Evolutionary conservation across 139 green algal species (phyloP).

Genomic region (Chlorella sp.): DNA sequence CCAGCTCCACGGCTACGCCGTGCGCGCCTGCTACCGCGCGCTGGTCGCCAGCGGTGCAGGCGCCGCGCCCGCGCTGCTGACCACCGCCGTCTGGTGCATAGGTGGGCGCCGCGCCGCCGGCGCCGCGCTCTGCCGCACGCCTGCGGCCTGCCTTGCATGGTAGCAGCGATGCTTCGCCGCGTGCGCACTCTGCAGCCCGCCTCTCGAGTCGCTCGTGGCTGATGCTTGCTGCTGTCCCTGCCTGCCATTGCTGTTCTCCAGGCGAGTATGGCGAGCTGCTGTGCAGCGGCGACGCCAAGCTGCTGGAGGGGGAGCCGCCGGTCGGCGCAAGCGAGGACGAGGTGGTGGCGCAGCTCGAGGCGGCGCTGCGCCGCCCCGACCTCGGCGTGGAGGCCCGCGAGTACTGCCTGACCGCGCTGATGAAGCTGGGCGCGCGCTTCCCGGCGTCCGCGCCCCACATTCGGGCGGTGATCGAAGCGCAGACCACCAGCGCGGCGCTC

Average conservation of each 20-base stretch:
- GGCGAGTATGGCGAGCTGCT: constrained; percentile 90
- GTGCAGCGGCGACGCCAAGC: constrained; percentile 40
- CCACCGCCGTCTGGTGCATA: constrained; percentile 78
- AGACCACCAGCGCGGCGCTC: constrained; percentile 54
- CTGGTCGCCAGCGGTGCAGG: constrained; percentile 32
- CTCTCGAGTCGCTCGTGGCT: background rate
- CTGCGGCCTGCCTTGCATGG: background rate
- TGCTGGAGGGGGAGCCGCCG: constrained; percentile 72
- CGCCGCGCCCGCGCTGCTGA: constrained; percentile 54
- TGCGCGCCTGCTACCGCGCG: constrained; percentile 50
- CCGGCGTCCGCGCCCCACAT: constrained; percentile 31
- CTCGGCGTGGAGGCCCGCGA: constrained; percentile 33
- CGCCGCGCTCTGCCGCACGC: no score
- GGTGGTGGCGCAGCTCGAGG: constrained; percentile 61
- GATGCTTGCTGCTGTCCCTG: background rate
- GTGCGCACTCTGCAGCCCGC: background rate
- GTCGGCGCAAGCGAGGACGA: constrained; percentile 54
- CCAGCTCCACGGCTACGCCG: constrained; percentile 85
- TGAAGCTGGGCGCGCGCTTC: constrained; percentile 84
- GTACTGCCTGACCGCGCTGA: constrained; percentile 80
- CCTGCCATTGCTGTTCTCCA: background rate
- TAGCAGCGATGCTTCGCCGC: background rate
- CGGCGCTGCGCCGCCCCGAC: constrained; percentile 33
- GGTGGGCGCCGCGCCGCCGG: constrained; percentile 71
- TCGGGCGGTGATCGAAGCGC: constrained; percentile 55